Base-by-base conservation (phyloP, 202 grass and related monocot genomes). In the Schoenoplectus triqueter region DNA sequence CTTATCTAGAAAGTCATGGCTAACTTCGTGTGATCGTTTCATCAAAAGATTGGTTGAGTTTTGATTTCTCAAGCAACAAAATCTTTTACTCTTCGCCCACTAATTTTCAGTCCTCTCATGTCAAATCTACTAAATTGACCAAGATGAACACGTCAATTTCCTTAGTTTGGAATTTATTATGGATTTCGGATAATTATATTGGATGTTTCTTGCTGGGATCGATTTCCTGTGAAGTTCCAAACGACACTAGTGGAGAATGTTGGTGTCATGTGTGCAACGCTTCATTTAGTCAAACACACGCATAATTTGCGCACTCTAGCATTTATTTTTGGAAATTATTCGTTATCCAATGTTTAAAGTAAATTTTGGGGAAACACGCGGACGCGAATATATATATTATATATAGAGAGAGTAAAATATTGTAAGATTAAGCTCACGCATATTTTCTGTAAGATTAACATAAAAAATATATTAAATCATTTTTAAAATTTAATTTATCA, bases 241-340 rank as follows among this genome's bases (percentile, higher is more conserved):
- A 81, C 11, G n/a, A 41, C 1, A 83, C 8, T 83, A 69, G 80
- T 82, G 80, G 80, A 82, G 59, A 82, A 67, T 68, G 80, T 68
- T 82, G 80, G 80, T 54, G 80, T 50, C 61, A 65, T 82, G 21
- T 66, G 17, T 52, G 48, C 63, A 83, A 83, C 47, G 63, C 19
- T 56, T 52, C 31, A 68, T 52, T 83, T 54, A 83, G 80, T 69
- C 80, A 68, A 69, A 67, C 64, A 83, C 65, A 14, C 45, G 64
- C 60, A 82, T 82, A 82, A 82, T 82, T 66, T 82, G 15, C 14
- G 62, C 45, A 45, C 80, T 68, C 21, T 64, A 66, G 3, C 2
- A 22, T 8, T 1, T 81, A 21, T 66, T 13, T 81, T 81, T 64
- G 41, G 62, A 50, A 82, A 81, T 81, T 20, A 65, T 46, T 63